Percentiles rank a stretch among this genome's conserved stretches.
These are phyloP conservation scores for Ophiostoma ips DNA, from an alignment of 2,329 filamentous ascomycete genomes.

Conservation along the genomic window DNA sequence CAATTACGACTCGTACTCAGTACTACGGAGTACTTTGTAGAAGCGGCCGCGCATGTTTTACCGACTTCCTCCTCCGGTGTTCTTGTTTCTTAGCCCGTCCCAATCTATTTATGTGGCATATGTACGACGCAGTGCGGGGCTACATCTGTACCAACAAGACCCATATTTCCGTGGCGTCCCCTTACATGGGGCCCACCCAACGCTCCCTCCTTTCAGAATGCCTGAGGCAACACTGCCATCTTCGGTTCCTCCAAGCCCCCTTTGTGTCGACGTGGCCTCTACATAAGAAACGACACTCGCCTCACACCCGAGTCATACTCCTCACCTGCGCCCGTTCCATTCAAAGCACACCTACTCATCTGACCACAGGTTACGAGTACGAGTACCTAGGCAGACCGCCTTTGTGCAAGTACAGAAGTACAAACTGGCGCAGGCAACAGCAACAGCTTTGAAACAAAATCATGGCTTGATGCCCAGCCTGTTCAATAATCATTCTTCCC, in stretches of 20 bases:
- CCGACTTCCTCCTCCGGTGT: not conserved
- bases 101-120: constrained; percentile 7
- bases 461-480: not conserved
- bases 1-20: not conserved
- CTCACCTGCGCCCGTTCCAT: not conserved
- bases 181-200: not conserved
- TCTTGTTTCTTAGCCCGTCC: constrained; percentile 2
- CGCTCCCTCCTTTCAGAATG: constrained; percentile 4
- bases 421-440: constrained; percentile 10
- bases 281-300: constrained; percentile 10
- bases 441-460: not conserved
- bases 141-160: not conserved
- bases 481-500: too few species aligned
- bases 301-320: not conserved
- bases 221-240: constrained; percentile 10
- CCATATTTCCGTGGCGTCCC: not conserved
- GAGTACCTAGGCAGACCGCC: not conserved
- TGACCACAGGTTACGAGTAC: constrained; percentile 1
- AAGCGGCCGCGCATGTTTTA: not conserved
- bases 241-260: too few species aligned
- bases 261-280: constrained; percentile 15
- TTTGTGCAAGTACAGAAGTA: too few species aligned
- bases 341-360: not conserved
- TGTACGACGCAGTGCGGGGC: constrained; percentile 1
- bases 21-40: not conserved